A percentile compares a stretch with the other conserved stretches of the same genome.
Conservation (phyloP, 2,329 filamentous ascomycete genomes). For the Rhynchosporium agropyri region DNA sequence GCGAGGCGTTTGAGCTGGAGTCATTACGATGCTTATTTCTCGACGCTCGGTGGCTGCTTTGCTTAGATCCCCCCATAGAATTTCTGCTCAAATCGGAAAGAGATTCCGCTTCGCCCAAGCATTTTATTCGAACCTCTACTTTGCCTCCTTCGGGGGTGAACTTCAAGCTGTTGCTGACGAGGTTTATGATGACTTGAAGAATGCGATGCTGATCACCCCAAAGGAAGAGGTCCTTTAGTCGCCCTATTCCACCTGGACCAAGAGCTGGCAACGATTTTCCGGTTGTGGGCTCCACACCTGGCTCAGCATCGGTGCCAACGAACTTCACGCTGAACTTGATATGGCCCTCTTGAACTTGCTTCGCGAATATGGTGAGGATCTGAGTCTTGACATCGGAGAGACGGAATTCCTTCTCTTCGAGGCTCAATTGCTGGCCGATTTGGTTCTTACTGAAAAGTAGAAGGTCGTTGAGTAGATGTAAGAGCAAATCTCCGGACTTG, state of each 20-base stretch:
- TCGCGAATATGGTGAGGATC: constrained; percentile 83
- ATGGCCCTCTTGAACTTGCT: constrained; percentile 78
- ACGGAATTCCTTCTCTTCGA: constrained; percentile 85
- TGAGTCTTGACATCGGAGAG: constrained; percentile 84
- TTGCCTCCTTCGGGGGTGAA: constrained; percentile 80
- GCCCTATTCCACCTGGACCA: constrained; percentile 50
- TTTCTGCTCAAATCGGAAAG: constrained; percentile 35
- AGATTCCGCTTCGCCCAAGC: constrained; percentile 58
- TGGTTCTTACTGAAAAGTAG: constrained; percentile 95
- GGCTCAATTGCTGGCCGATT: constrained; percentile 78
- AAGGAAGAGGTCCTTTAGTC: constrained; percentile 50
- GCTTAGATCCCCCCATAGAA: constrained; percentile 37
- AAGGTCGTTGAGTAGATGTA: constrained; percentile 86
- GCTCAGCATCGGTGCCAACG: constrained; percentile 52
- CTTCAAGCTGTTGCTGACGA: constrained; percentile 90
- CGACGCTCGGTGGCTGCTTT: constrained; percentile 33
- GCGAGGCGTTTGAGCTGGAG: constrained; percentile 49
- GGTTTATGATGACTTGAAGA: constrained; percentile 88
- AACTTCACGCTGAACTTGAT: constrained; percentile 77
- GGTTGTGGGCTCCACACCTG: constrained; percentile 26
- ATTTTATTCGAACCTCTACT: constrained; percentile 76
- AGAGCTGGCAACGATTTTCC: constrained; percentile 54
- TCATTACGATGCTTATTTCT: constrained; percentile 35
- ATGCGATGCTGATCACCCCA: constrained; percentile 95
- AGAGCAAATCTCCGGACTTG: constrained; percentile 80